Base-by-base conservation (phyloP, 106 monocot species). In the Dendrobium officinale region DNA sequence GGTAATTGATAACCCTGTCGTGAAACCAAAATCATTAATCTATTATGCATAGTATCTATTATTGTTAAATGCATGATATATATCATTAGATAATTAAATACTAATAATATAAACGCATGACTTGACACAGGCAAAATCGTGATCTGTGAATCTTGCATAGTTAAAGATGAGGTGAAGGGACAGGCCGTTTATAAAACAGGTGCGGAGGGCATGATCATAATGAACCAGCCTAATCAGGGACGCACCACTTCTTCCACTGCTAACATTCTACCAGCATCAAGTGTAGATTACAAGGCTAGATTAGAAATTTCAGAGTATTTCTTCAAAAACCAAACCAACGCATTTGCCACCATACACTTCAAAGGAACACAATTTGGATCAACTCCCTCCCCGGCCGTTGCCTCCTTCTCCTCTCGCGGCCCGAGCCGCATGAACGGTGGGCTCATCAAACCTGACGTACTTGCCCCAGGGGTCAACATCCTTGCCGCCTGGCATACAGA, bases 381-480 rank as follows among this genome's bases (percentile, higher is more conserved):
- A 44, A 6, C 15, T 0, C 80, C 80, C 18, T 27, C 80, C 2
- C 72, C 80, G 5, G 51, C 51, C 4, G 80, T 80, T 3, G 80
- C 80, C 33, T 70, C 72, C 51, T 80, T 80, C 49, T 80, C 72
- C 16, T 80, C 80, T 47, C 24, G 80, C 31, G 80, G 80, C 5
- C 80, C 80, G n/a, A 33, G 49, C 72, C 17, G 22, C 17, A 64
- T 64, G 64, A 64, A 64, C 5, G 64, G 64, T 17, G 64, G 64
- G 22, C 5, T 80, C 31, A 19, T 80, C 31, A 80, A 80, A 26
- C 80, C 80, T 0, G 80, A 80, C 26, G 51, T 80, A 47, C 20
- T 80, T 9, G 80, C 72, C 1, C 80, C 80, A 19, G 80, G 80
- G 2, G 80, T 80, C 26, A 72, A 80, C 37, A 54, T 80, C 31